phyloP scores from a whole-genome alignment of 2,329 filamentous ascomycete genomes.

The Aspergillus caelatus region DNA sequence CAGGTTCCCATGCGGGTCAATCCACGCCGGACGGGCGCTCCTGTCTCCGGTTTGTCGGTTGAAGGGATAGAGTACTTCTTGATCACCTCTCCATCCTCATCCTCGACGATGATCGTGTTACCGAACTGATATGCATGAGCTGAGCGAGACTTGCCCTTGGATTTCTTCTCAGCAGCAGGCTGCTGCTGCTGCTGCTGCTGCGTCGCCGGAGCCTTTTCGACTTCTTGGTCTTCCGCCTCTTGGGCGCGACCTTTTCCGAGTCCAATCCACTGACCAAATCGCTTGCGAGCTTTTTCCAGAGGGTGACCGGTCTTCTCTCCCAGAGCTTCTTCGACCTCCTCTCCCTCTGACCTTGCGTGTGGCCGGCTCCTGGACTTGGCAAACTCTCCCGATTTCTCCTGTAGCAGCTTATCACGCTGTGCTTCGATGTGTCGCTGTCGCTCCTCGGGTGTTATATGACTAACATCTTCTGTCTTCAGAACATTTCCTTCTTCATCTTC shows the following conservation, averaged over 20 bases:
- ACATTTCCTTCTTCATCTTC: constrained; percentile 90
- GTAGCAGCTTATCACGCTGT: constrained; percentile 56
- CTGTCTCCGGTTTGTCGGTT: constrained; percentile 30
- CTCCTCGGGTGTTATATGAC: constrained; percentile 56
- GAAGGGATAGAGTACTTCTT: constrained; percentile 68
- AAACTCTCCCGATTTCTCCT: constrained; percentile 50
- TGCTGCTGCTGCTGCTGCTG: constrained; percentile 20
- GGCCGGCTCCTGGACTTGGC: constrained; percentile 50
- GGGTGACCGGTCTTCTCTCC: constrained; percentile 39
- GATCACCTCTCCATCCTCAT: constrained; percentile 69
- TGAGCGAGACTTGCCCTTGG: constrained; percentile 51
- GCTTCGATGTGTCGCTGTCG: constrained; percentile 59
- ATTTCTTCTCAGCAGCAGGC: constrained; percentile 23
- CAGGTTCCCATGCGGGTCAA: constrained; percentile 64
- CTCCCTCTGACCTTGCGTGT: constrained; percentile 48
- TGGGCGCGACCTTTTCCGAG: constrained; percentile 38
- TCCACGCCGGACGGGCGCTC: constrained; percentile 52
- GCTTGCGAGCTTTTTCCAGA: constrained; percentile 48
- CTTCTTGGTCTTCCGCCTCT: constrained; percentile 29
- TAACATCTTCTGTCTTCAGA: constrained; percentile 63
- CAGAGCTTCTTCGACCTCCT: constrained; percentile 44
- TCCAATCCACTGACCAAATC: constrained; percentile 50
- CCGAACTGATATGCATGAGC: constrained; percentile 70
- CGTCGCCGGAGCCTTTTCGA: constrained; percentile 22
- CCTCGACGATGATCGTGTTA: constrained; percentile 71